Conservation (phyloP, 352 stramenopile species). For the Phytophthora vignae region DNA sequence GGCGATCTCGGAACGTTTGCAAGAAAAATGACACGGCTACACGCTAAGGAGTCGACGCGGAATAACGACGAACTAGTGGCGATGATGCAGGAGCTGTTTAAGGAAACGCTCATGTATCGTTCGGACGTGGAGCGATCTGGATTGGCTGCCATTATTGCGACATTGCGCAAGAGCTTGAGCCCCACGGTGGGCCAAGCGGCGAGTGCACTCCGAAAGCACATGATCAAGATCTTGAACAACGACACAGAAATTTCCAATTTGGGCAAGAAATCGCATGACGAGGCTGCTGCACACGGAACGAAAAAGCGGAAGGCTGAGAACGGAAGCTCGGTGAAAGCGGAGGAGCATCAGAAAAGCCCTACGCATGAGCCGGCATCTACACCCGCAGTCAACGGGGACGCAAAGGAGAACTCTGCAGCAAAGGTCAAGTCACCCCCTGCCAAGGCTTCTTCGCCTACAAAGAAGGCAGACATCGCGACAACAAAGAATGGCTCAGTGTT, state of each 20-base stretch:
- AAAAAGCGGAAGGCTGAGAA: constrained; percentile 64
- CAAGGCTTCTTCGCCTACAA: constrained; percentile 5
- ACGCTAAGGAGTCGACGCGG: constrained; percentile 75
- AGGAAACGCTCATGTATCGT: constrained; percentile 73
- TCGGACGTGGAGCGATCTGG: constrained; percentile 77
- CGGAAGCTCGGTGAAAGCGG: constrained; percentile 24
- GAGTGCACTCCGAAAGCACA: constrained; percentile 80
- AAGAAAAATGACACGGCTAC: constrained; percentile 66
- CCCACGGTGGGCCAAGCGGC: constrained; percentile 75
- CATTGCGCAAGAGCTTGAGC: constrained; percentile 72
- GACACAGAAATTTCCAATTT: constrained; percentile 46
- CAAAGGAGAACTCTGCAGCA: constrained; percentile 12
- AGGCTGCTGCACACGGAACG: constrained; percentile 28
- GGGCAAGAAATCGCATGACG: constrained; percentile 43
- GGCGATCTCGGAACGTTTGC: constrained; percentile 64
- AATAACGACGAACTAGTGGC: constrained; percentile 78
- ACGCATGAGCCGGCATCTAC: constrained; percentile 4
- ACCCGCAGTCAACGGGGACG: constrained; percentile 22
- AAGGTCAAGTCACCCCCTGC: constrained; percentile 4
- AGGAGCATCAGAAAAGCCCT: constrained; percentile 26
- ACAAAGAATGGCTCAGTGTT: constrained; percentile 10
- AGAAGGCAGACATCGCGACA: constrained; percentile 19
- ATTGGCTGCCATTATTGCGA: constrained; percentile 71
- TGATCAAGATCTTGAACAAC: constrained; percentile 71
- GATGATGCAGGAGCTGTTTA: constrained; percentile 80